phyloP scores from a whole-genome alignment of 164 flowering plant genomes.

The Aristolochia fimbriata region DNA sequence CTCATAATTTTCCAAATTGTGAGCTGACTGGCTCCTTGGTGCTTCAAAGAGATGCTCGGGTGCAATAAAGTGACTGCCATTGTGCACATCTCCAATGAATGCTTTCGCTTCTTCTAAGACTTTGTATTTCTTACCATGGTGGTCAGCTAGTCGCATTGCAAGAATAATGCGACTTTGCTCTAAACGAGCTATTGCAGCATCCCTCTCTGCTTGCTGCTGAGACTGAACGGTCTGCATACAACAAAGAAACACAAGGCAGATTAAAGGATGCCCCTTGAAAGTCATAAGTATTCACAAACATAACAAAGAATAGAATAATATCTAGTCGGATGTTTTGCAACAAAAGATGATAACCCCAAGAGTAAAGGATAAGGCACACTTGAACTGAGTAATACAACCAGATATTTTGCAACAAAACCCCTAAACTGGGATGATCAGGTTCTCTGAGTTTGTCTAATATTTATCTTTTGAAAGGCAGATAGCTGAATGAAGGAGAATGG shows the following conservation, averaged over 20 bases:
- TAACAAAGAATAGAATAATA: background rate
- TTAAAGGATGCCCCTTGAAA: no score
- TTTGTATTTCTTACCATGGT: constrained; percentile 77
- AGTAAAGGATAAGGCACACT: no score
- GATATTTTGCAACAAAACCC: no score
- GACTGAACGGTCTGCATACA: constrained; percentile 57
- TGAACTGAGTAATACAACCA: no score
- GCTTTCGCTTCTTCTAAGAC: constrained; percentile 88
- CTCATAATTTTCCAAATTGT: constrained; percentile 14
- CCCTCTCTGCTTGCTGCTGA: constrained; percentile 86
- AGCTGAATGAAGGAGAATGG: no score
- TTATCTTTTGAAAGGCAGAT: no score
- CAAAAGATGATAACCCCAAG: no score
- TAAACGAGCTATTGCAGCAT: constrained; percentile 78
- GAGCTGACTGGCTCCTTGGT: constrained; percentile 24
- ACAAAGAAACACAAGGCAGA: background rate
- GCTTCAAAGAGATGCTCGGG: constrained; percentile 43
- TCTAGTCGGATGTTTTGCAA: background rate
- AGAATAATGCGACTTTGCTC: constrained; percentile 87
- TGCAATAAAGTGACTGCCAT: constrained; percentile 35
- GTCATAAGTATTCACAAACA: no score
- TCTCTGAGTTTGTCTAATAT: no score
- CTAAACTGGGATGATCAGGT: no score
- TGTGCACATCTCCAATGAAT: constrained; percentile 67
- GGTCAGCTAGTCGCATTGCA: constrained; percentile 81